Evolutionary conservation across 1,139 yeast species (phyloP), one percentile per base, ranked within the genome.

Genomic region (Debaryomyces singareniensis): DNA sequence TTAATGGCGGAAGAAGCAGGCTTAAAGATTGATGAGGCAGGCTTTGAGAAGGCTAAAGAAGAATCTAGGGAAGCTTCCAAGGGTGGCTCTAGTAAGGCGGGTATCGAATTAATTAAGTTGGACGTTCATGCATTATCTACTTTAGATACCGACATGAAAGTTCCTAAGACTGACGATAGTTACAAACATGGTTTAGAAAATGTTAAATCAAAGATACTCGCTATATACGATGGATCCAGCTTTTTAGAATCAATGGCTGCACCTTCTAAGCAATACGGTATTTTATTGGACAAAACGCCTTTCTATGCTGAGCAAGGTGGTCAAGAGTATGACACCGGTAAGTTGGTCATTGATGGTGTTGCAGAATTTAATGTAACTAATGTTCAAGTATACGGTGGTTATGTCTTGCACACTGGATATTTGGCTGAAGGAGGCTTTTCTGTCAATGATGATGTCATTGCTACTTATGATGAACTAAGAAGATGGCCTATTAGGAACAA

Each of bases 231-330:
- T 42, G 89, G 87, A 30, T 58, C 72, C 29, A 59, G 66, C 29
- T 86, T 87, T 46, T 76, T 75, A 30, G 56, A 59, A 29, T 35
- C 57, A 18, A 57, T 70, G 29, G 68, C 61, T 34, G 63, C 58
- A 28, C 40, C 61, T 15, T 60, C 69, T 28, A 66, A 70, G 45
- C 86, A 81, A 52, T 63, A 73, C 41, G 98, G 98, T 53, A 61
- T 91, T 33, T 57, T 91, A 33, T 70, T 91, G 38, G 95, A 91
- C 58, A 80, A 75, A 58, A 84, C 97, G 21, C 93, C 95, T 53
- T 86, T 91, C 62, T 91, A 91, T 52, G 97, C 98, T 30, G 99
- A 91, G 63, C 95, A 85, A 62, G 99, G 99, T 75, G 99, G 99
- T 51, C 99, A 91, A 68, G 96, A 86, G 59, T 82, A 73, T 52